Conservation (phyloP, 139 green algal species). For the Chara braunii region DNA sequence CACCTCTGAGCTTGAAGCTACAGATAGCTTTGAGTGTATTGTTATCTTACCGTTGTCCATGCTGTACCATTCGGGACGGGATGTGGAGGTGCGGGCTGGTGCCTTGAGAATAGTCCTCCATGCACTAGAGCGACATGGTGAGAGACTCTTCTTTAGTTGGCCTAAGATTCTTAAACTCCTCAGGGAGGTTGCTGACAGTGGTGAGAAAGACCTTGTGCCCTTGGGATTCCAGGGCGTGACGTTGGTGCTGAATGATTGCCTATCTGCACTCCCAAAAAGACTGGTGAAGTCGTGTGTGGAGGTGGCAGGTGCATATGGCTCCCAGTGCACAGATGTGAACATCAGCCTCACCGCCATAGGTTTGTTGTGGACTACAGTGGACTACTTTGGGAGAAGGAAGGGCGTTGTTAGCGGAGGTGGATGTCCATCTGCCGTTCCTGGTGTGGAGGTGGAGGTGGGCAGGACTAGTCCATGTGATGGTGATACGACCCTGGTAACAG, state of each 20-base stretch:
- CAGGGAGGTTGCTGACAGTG: background rate
- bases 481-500: no score
- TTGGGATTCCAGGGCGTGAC: constrained; percentile 31
- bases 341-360: constrained; percentile 77
- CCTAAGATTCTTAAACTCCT: constrained; percentile 19
- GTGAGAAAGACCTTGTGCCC: constrained; percentile 16
- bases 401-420: no score
- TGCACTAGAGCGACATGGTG: constrained; percentile 27
- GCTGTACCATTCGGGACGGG: constrained; percentile 5
- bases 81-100: constrained; percentile 25
- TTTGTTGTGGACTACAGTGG: constrained; percentile 79
- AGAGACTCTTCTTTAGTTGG: constrained; percentile 35
- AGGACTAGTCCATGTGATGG: no score
- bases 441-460: no score
- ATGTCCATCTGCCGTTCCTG: no score
- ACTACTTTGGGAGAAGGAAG: constrained; percentile 53
- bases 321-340: constrained; percentile 69
- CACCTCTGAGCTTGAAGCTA: constrained; percentile 20
- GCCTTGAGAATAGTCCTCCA: constrained; percentile 30
- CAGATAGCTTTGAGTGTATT: constrained; percentile 24
- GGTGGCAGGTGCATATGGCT: constrained; percentile 20
- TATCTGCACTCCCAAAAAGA: no score
- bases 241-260: constrained; percentile 36
- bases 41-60: constrained; percentile 17
- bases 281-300: no score